phyloP scores from a whole-genome alignment of 2,329 filamentous ascomycete species.

The Ceratocystiopsis sp. region DNA sequence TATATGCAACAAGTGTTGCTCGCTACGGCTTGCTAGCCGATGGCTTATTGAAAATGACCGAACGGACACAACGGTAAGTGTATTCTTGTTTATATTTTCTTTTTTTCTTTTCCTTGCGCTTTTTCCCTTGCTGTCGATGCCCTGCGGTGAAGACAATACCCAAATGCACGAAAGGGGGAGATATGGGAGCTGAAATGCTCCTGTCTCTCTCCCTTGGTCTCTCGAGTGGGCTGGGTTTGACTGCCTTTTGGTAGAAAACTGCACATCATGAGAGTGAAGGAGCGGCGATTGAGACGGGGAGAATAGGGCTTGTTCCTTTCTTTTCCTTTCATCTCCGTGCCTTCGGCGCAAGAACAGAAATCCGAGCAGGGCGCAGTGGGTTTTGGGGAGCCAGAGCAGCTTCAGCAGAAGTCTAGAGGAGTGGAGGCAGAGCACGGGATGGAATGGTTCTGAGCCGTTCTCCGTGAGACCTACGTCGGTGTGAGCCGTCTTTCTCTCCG shows the following conservation, averaged over 20 bases:
- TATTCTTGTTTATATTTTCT: too few species aligned
- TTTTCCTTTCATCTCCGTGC: not conserved
- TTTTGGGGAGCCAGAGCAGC: too few species aligned
- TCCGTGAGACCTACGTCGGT: not conserved
- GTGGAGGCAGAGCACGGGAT: not conserved
- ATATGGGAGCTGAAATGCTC: constrained; percentile 5
- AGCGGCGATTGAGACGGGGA: not conserved
- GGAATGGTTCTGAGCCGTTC: not conserved
- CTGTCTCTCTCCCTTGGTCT: not conserved
- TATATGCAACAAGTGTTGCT: too few species aligned
- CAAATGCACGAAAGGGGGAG: not conserved
- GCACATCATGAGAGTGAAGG: not conserved
- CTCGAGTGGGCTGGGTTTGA: not conserved
- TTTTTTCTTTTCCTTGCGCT: too few species aligned
- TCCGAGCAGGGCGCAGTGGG: constrained; percentile 14
- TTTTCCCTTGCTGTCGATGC: too few species aligned
- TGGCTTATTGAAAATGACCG: too few species aligned
- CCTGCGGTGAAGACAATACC: not conserved
- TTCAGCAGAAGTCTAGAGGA: too few species aligned
- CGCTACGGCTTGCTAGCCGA: too few species aligned
- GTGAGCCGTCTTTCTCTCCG: too few species aligned
- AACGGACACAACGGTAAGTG: too few species aligned
- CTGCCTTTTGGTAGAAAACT: constrained; percentile 1
- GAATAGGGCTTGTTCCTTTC: not conserved
- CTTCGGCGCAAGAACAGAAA: constrained; percentile 16